Conservation (phyloP, 1,139 yeast genomes). For the Pichia cactophila region DNA sequence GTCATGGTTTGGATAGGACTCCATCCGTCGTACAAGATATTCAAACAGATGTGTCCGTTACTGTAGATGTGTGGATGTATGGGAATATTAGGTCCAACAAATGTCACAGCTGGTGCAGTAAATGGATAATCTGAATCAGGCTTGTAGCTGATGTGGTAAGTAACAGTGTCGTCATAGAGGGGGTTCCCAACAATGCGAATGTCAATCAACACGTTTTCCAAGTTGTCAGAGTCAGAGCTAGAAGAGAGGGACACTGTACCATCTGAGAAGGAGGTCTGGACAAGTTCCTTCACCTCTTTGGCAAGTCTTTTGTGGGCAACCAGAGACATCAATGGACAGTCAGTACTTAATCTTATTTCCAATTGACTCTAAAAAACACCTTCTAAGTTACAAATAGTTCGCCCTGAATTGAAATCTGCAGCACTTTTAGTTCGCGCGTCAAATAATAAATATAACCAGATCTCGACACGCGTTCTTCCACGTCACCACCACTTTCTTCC, state of each 20-base stretch:
- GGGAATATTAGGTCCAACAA: constrained; percentile 40
- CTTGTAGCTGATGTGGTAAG: constrained; percentile 5
- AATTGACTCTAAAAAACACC: too few species aligned
- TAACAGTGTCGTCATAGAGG: neutral
- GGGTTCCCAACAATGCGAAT: neutral
- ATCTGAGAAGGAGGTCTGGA: neutral
- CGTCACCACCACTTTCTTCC: neutral
- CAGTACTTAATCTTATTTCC: too few species aligned
- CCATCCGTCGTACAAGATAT: constrained; percentile 62
- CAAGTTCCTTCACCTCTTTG: neutral
- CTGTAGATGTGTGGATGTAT: constrained; percentile 67
- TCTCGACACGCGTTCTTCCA: too few species aligned
- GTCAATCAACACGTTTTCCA: neutral
- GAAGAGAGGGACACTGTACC: neutral
- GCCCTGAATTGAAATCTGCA: too few species aligned
- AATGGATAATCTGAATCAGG: constrained; percentile 47
- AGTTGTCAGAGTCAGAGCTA: neutral
- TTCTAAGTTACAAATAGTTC: too few species aligned
- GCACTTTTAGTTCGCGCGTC: too few species aligned
- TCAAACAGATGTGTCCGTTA: constrained; percentile 68
- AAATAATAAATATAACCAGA: too few species aligned
- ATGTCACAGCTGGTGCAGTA: constrained; percentile 54
- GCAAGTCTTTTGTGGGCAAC: neutral
- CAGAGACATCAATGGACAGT: neutral
- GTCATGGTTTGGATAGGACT: constrained; percentile 59